Percentiles rank a stretch among this genome's conserved stretches.
Conservation (phyloP, 352 stramenopile genomes). For the Phytophthora syringae region DNA sequence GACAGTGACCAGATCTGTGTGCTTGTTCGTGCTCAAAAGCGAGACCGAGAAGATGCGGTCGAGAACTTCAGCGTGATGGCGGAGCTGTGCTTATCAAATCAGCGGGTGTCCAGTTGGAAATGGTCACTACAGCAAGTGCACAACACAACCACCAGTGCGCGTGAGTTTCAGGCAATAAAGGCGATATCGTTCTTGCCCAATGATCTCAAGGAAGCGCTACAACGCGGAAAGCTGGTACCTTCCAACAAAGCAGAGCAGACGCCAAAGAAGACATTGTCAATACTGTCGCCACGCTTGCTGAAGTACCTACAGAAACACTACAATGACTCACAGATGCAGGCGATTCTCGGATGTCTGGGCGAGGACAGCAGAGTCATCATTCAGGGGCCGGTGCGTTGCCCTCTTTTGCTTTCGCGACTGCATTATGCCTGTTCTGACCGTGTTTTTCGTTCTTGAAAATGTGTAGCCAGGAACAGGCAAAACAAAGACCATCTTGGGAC, state of each 20-base stretch:
- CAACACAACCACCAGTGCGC: conserved; percentile 76
- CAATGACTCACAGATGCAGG: conserved; percentile 76
- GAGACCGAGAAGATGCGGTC: conserved; percentile 23
- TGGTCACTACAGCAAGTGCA: conserved; percentile 76
- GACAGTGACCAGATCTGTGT: conserved; percentile 68
- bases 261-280: conserved; percentile 6
- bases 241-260: conserved; percentile 13
- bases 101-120: conserved; percentile 55
- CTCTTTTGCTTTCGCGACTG: conserved; percentile 1
- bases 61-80: conserved; percentile 58
- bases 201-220: conserved; percentile 59
- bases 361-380: conserved; percentile 76
- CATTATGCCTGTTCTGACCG: conserved; percentile 4
- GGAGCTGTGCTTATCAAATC: conserved; percentile 77
- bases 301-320: conserved; percentile 65
- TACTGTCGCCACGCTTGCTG: conserved; percentile 53
- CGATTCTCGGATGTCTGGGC: conserved; percentile 72
- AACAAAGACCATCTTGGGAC: conserved; percentile 82
- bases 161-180: conserved; percentile 85
- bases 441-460: not conserved
- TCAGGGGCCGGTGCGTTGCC: conserved; percentile 70
- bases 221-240: conserved; percentile 43
- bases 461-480: conserved; percentile 80
- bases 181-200: conserved; percentile 59
- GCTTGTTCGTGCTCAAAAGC: conserved; percentile 50